Evolutionary conservation across 306 rosid species (phyloP).

Genomic region (Cucurbita maxima): DNA sequence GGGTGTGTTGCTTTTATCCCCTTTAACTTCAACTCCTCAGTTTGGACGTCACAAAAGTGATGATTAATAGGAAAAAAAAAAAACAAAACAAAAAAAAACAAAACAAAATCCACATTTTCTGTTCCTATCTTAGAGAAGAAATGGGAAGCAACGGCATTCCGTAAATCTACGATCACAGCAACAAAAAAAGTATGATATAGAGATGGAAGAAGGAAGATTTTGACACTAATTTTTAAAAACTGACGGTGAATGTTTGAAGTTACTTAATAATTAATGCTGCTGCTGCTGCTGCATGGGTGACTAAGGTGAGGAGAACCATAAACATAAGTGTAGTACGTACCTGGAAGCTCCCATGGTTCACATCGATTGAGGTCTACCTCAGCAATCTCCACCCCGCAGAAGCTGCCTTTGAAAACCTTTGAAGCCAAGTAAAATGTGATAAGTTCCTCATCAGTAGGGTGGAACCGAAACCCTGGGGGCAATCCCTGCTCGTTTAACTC

Average conservation of each 20-base stretch:
- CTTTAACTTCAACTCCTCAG: background rate
- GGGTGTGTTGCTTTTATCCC: background rate
- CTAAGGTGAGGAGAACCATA: background rate
- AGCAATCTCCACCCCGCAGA: constrained; percentile 30
- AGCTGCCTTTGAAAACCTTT: constrained; percentile 29
- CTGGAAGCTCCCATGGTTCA: constrained; percentile 87
- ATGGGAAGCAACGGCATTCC: background rate
- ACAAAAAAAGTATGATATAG: background rate
- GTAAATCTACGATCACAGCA: background rate
- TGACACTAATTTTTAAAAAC: background rate
- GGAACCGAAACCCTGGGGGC: constrained; percentile 78
- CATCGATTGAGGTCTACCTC: constrained; percentile 67
- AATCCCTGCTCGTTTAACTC: constrained; percentile 42
- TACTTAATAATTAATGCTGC: background rate
- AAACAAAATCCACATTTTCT: background rate
- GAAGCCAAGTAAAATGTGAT: constrained; percentile 53
- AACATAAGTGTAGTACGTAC: constrained; percentile 1
- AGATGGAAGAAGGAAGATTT: background rate
- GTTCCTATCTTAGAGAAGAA: background rate
- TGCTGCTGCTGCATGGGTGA: background rate
- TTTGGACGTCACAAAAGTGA: background rate
- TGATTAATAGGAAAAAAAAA: background rate
- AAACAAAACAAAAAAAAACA: background rate
- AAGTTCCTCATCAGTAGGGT: constrained; percentile 79
- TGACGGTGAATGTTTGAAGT: background rate